A percentile compares a stretch with the other conserved stretches of the same genome.
phyloP scores from a whole-genome alignment of 345 rosid genomes.

The Isatis tinctoria region DNA sequence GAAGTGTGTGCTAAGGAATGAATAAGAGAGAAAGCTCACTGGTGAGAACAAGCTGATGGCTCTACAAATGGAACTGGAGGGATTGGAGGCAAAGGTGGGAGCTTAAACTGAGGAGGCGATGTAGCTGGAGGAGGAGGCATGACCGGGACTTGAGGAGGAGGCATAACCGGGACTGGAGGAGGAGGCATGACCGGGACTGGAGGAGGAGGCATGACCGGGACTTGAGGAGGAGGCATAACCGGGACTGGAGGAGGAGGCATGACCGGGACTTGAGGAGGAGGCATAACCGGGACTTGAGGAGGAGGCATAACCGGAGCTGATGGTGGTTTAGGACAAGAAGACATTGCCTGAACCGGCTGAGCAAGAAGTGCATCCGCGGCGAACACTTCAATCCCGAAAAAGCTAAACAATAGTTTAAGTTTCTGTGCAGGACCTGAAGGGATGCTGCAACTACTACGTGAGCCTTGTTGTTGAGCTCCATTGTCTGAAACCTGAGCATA shows the following conservation, averaged over 20 bases:
- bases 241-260: constrained; percentile 30
- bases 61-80: constrained; percentile 60
- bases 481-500: constrained; percentile 55
- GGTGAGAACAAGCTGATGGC: constrained; percentile 75
- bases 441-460: constrained; percentile 42
- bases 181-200: background rate
- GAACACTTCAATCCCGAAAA: constrained; percentile 57
- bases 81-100: constrained; percentile 52
- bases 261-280: constrained; percentile 14
- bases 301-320: constrained; percentile 22
- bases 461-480: constrained; percentile 36
- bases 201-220: too few species aligned
- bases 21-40: constrained; percentile 43
- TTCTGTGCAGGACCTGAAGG: constrained; percentile 60
- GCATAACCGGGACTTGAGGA: constrained; percentile 11
- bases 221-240: constrained; percentile 27
- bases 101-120: constrained; percentile 46
- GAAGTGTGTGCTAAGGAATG: background rate
- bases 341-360: constrained; percentile 63
- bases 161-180: constrained; percentile 22
- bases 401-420: constrained; percentile 46
- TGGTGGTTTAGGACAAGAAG: constrained; percentile 57
- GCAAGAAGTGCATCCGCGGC: constrained; percentile 57
- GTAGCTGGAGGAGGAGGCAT: constrained; percentile 22
- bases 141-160: constrained; percentile 16